Base-by-base conservation (phyloP, 495 filamentous ascomycete genomes). In the Hapsidospora chrysogenum region DNA sequence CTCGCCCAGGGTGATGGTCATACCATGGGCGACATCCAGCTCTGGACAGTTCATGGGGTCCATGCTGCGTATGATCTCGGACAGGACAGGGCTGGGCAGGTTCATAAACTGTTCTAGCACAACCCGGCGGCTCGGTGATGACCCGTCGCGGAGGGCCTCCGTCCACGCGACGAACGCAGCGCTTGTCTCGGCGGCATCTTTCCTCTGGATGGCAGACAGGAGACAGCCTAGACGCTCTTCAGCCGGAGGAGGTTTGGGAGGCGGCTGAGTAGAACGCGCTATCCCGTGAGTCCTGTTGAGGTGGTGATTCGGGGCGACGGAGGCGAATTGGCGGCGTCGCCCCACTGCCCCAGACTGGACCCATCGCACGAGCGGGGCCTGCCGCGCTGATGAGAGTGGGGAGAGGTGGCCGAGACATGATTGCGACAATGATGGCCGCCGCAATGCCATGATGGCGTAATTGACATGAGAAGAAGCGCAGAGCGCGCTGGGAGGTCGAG, bases 61-160 rank as follows among this genome's bases (percentile, higher is more conserved):
- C 9, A 61, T 32, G 9, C 42, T 44, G 6, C 51, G 47, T 22
- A 61, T 38, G 2, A 61, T 42, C 21, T 60, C 54, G 9, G 53
- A 58, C 36, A 61, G 54, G 2, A 47, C 50, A 3, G 49, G 48
- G 19, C 44, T 39, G 2, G 56, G 54, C n/a, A 36, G 20, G 20
- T 16, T 22, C 25, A 14, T 22, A 10, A 23, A 21, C n/a, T 27
- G 16, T 16, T 23, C 20, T 11, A 36, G 20, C 7, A 22, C 33
- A 17, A 14, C 33, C 5, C 26, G 20, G 13, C 26, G 22, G n/a
- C 11, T 2, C 10, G 33, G 33, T 3, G 11, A 15, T n/a, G 17
- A n/a, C 9, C 11, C 33, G 14, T 36, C 21, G 22, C 21, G 17
- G 2, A 36, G 22, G 4, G 26, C 17, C 4, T 25, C 33, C 4